Evolutionary conservation across 2,329 filamentous ascomycete genomes (phyloP), one percentile per base, ranked within the genome.

Genomic region (Trichoderma arundinaceum): DNA sequence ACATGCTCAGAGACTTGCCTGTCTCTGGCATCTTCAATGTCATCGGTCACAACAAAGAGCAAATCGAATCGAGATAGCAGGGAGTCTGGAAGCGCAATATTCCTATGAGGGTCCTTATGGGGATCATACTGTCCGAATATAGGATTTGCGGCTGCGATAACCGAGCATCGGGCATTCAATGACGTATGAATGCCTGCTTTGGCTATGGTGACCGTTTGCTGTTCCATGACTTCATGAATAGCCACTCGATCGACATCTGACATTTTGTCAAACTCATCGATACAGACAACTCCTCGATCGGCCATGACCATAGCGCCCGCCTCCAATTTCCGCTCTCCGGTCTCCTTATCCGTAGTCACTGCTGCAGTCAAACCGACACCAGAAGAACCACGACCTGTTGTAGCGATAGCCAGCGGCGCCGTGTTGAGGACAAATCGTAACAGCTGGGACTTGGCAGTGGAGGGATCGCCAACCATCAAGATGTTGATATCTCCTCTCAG

Each of bases 201-300:
- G 60, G 95, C 95, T 74, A 99, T 99, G 13, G 95, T 99, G 67
- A 99, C 95, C 0, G 95, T 99, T 80, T 99, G 95, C 81, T 99
- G 95, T 80, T 99, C 95, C 95, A 99, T 99, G 70, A 99, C 95
- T 91, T 99, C 95, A 86, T 99, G 95, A 72, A 99, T 99, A 53
- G 95, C 95, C 4, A 99, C 95, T 76, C 95, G 89, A 78, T 99
- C 95, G 66, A 98, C 90, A 75, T 99, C 95, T 65, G 93, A 97
- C 95, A 99, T 99, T 79, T 99, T 99, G 82, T 99, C 95, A 72
- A 99, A 99, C 75, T 99, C 95, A 76, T 99, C 95, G 71, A 99
- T 99, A 81, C 95, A 99, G 39, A 99, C 95, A 10, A 99, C 94
- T 71, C 95, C 95, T 69, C 95, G 90, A 77, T 99, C 95, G 69